phyloP scores from a whole-genome alignment of 257 asterid genomes.

The Mentha longifolia region DNA sequence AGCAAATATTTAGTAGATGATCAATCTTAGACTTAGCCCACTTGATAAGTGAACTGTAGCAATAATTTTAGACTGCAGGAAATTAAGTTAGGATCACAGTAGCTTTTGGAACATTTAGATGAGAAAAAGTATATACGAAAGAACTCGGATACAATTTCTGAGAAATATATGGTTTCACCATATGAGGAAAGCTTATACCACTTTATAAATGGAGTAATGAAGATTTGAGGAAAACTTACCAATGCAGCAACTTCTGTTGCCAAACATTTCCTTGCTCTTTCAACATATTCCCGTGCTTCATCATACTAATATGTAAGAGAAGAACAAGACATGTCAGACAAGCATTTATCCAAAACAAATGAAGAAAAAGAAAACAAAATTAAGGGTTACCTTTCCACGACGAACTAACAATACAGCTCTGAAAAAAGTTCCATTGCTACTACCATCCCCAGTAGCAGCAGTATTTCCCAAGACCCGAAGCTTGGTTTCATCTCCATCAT shows the following conservation, averaged over 20 bases:
- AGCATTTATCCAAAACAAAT: slow-evolving; percentile 26
- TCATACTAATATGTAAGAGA: slow-evolving; percentile 64
- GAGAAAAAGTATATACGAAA: not conserved
- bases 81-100: not conserved
- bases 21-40: slow-evolving; percentile 22
- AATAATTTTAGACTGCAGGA: slow-evolving; percentile 1
- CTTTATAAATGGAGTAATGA: slow-evolving; percentile 14
- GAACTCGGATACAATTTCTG: not conserved
- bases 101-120: not conserved
- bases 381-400: slow-evolving; percentile 71
- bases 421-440: slow-evolving; percentile 90
- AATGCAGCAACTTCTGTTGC: slow-evolving; percentile 99
- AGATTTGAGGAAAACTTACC: slow-evolving; percentile 63
- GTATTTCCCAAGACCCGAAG: slow-evolving; percentile 92
- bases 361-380: slow-evolving; percentile 10
- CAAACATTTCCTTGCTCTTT: slow-evolving; percentile 95
- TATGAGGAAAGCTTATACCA: slow-evolving; percentile 12
- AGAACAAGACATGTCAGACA: slow-evolving; percentile 24
- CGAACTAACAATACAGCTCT: slow-evolving; percentile 96
- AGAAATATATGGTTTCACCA: not conserved
- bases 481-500: slow-evolving; percentile 97
- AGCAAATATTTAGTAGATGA: slow-evolving; percentile 18
- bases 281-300: slow-evolving; percentile 94
- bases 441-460: slow-evolving; percentile 92
- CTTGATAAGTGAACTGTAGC: not conserved